Evolutionary conservation across 1,284 basidiomycete species (phyloP).

Genomic region (Pseudozyma sp.): DNA sequence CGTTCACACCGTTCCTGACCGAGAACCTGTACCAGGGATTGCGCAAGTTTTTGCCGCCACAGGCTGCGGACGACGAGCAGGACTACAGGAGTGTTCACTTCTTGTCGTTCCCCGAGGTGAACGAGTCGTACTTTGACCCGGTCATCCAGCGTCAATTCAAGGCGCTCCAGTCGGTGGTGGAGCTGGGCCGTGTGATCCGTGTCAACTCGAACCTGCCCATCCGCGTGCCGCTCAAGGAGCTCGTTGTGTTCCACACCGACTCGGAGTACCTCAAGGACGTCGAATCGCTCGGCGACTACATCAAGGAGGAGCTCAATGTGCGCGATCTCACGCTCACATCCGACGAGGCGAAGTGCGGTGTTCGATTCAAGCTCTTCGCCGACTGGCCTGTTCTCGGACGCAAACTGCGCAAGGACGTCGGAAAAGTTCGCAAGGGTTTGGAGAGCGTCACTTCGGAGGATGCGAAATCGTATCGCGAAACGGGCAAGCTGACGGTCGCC

Average conservation of each 20-base stretch:
- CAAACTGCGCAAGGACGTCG: constrained; percentile 93
- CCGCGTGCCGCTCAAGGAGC: constrained; percentile 85
- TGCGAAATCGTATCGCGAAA: constrained; percentile 82
- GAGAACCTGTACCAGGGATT: constrained; percentile 97
- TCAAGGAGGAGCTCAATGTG: constrained; percentile 95
- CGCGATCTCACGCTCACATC: constrained; percentile 88
- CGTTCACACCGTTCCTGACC: constrained; percentile 97
- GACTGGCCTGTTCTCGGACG: constrained; percentile 95
- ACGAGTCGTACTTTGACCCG: constrained; percentile 94
- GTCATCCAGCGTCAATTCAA: constrained; percentile 94
- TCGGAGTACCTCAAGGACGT: constrained; percentile 87
- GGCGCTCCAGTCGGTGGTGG: constrained; percentile 94
- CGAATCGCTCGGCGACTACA: constrained; percentile 85
- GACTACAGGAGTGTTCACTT: constrained; percentile 96
- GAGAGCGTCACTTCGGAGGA: constrained; percentile 83
- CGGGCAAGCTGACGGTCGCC: constrained; percentile 84
- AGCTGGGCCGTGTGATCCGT: constrained; percentile 87
- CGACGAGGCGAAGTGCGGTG: constrained; percentile 86
- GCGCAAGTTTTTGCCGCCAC: constrained; percentile 76
- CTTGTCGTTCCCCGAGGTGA: constrained; percentile 90
- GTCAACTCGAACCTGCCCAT: constrained; percentile 82
- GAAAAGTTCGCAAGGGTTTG: constrained; percentile 87
- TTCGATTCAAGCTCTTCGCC: constrained; percentile 89
- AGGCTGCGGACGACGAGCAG: constrained; percentile 72
- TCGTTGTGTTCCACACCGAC: constrained; percentile 93